These are phyloP conservation scores for Coccomyxa subellipsoidea DNA, from an alignment of 163 green algal genomes.

Conservation along the genomic window DNA sequence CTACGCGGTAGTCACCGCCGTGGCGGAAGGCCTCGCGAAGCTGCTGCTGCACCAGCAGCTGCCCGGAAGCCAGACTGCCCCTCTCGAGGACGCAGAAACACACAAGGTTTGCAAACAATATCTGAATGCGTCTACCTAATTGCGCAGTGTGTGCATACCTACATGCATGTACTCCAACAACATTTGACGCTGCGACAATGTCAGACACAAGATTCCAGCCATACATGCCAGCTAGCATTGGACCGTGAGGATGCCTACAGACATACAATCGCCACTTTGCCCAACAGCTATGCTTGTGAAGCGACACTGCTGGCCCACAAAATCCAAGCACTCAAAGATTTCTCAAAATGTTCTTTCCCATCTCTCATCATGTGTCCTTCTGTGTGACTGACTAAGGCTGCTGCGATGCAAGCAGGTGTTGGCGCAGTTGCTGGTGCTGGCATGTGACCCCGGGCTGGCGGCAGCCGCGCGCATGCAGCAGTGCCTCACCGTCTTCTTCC, in stretches of 20 bases:
- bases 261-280: not conserved
- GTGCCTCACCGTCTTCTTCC: constrained; percentile 51
- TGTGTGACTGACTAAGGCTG: not conserved
- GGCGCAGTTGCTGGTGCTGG: constrained; percentile 6
- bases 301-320: not conserved
- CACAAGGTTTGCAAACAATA: no score
- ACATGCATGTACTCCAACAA: not conserved
- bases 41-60: constrained; percentile 5
- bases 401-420: no score
- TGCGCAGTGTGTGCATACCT: not conserved
- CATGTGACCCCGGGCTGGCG: constrained; percentile 1
- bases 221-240: not conserved
- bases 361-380: not conserved
- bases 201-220: no score
- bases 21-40: not conserved
- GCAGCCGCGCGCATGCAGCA: constrained; percentile 26
- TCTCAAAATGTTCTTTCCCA: not conserved
- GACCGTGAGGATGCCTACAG: not conserved
- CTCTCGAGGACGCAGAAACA: not conserved
- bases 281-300: not conserved
- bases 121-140: no score
- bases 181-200: no score
- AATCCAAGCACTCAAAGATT: not conserved
- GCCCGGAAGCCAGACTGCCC: not conserved
- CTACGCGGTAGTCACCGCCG: not conserved